Evolutionary conservation across 768 basidiomycete species (phyloP).

Genomic region (Suillus occidentalis): DNA sequence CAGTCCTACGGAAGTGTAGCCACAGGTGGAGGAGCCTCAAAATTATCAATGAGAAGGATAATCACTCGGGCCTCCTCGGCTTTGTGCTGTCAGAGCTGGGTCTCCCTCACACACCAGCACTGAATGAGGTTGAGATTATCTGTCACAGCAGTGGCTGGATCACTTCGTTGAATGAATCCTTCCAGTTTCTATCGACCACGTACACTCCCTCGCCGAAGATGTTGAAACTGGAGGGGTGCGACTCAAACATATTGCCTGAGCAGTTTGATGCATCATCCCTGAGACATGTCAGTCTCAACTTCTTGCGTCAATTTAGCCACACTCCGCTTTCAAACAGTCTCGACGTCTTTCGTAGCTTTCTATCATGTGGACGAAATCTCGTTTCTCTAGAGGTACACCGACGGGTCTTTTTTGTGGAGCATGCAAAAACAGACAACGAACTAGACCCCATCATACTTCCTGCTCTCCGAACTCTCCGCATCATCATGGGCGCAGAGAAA

Average conservation of each 20-base stretch:
- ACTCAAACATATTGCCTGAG: not conserved
- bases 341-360: not conserved
- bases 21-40: conserved; percentile 1
- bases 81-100: not conserved
- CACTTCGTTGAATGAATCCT: not conserved
- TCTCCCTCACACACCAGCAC: not conserved
- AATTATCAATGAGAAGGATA: not conserved
- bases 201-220: not conserved
- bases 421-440: not conserved
- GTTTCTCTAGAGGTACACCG: not conserved
- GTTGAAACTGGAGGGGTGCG: not conserved
- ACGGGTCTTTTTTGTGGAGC: not conserved
- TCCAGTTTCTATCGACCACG: not conserved
- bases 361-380: not conserved
- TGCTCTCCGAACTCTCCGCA: not conserved
- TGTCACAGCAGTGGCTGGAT: not conserved
- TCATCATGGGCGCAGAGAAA: not conserved
- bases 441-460: not conserved
- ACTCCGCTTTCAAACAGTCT: not conserved
- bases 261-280: not conserved
- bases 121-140: not conserved
- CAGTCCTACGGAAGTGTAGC: not conserved
- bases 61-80: not conserved
- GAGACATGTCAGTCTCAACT: not conserved
- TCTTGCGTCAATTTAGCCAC: not conserved